Percentiles rank a stretch among this genome's conserved stretches.
These are phyloP conservation scores for Diplotaxis tenuifolia DNA, from an alignment of 345 rosid species.

Conservation along the genomic window DNA sequence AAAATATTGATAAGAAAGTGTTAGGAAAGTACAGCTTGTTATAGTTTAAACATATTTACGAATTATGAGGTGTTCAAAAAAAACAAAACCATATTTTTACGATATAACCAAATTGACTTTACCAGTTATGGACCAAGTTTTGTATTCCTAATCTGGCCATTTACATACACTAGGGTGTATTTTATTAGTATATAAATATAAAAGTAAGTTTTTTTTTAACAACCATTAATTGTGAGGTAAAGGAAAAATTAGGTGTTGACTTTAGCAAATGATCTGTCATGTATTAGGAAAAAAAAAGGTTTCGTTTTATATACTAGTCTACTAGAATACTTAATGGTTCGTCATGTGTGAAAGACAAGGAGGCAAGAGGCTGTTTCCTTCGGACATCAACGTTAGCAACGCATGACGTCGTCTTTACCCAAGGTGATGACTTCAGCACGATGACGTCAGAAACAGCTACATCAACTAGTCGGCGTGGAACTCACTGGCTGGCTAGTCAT, in stretches of 20 bases:
- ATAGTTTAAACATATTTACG: neutral
- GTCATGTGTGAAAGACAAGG: neutral
- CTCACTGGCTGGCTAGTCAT: neutral
- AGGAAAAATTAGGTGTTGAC: slow-evolving; percentile 28
- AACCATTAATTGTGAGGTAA: neutral
- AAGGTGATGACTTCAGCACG: neutral
- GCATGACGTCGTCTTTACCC: slow-evolving; percentile 4
- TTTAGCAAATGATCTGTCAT: slow-evolving; percentile 25
- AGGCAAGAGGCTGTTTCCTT: neutral
- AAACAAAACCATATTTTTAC: too few relatives aligned
- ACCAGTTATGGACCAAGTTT: slow-evolving; percentile 11
- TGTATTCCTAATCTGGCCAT: neutral
- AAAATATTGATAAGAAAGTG: neutral
- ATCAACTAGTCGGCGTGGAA: neutral
- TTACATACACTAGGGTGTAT: neutral
- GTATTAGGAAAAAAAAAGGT: neutral
- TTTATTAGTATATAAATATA: neutral
- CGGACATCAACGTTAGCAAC: neutral
- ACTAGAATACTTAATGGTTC: neutral
- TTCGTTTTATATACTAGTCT: neutral
- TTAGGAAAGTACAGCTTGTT: slow-evolving; percentile 6
- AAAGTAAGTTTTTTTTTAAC: too few relatives aligned
- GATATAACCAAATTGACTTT: neutral
- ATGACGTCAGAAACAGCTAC: slow-evolving; percentile 2
- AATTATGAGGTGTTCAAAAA: too few relatives aligned